Conservation (phyloP, 805 yeast species). For the Zygotorulaspora florentina region DNA sequence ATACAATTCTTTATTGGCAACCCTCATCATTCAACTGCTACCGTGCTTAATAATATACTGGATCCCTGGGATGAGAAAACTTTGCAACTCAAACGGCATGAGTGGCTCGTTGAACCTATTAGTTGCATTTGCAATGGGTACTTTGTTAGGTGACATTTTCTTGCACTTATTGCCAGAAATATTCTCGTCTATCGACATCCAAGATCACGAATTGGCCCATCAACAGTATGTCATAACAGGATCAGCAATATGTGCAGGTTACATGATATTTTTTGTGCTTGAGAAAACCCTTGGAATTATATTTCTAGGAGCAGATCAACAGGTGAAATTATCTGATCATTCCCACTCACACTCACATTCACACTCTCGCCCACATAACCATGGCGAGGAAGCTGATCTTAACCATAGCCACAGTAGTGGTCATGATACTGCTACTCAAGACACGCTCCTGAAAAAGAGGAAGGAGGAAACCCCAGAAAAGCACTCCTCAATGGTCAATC, state of each 20-base stretch:
- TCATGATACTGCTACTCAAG: conserved; percentile 12
- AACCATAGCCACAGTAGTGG: not conserved
- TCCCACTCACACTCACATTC: conserved; percentile 46
- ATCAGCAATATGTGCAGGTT: conserved; percentile 55
- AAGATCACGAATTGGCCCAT: conserved; percentile 27
- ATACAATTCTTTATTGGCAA: conserved; percentile 59
- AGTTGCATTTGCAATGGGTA: conserved; percentile 73
- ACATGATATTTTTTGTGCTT: conserved; percentile 53
- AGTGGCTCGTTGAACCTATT: conserved; percentile 40
- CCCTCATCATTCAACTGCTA: conserved; percentile 59
- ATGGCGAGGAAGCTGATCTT: conserved; percentile 4
- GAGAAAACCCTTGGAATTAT: conserved; percentile 57
- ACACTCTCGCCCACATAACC: conserved; percentile 30
- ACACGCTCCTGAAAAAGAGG: conserved; percentile 22
- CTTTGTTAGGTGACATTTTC: conserved; percentile 70
- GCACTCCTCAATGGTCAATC: conserved; percentile 35
- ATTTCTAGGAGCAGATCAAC: conserved; percentile 16
- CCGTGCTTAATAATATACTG: conserved; percentile 55
- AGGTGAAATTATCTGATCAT: conserved; percentile 26
- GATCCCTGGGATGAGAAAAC: conserved; percentile 44
- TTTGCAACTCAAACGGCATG: not conserved
- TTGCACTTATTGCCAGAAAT: conserved; percentile 69
- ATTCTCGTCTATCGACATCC: conserved; percentile 47
- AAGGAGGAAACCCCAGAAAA: conserved; percentile 16
- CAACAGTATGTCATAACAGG: conserved; percentile 37